A percentile compares a stretch with the other conserved stretches of the same genome.
These are phyloP conservation scores for Aristolochia californica DNA, from an alignment of 164 flowering plant species.

Conservation along the genomic window DNA sequence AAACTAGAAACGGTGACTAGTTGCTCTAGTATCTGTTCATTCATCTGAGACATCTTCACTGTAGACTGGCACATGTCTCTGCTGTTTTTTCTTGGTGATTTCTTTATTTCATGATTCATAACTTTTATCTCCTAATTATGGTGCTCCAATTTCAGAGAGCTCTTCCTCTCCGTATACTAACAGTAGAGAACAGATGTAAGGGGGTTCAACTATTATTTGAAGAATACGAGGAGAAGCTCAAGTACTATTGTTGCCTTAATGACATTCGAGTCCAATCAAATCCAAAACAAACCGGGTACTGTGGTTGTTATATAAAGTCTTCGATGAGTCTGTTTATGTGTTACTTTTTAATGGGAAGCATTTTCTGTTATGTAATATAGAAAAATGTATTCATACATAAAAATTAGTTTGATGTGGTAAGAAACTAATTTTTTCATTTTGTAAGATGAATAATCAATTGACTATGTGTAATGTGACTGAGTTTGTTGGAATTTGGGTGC, in stretches of 20 bases:
- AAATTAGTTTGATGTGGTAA: not conserved
- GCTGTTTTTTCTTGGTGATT: too few relatives aligned
- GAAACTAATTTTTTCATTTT: not conserved
- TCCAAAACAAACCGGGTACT: constrained; percentile 70
- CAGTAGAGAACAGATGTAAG: constrained; percentile 56
- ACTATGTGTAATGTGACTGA: too few relatives aligned
- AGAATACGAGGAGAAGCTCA: constrained; percentile 61
- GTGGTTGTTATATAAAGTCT: too few relatives aligned
- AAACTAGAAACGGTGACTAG: too few relatives aligned
- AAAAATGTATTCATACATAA: not conserved
- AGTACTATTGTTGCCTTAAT: constrained; percentile 46
- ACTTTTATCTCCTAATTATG: too few relatives aligned
- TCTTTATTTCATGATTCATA: too few relatives aligned
- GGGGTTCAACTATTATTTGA: constrained; percentile 72
- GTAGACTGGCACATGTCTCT: not conserved
- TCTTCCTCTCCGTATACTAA: constrained; percentile 60
- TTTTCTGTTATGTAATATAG: not conserved
- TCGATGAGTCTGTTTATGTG: too few relatives aligned
- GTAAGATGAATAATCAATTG: not conserved
- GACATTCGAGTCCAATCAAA: constrained; percentile 64
- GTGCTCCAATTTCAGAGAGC: constrained; percentile 39
- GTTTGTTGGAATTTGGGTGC: too few relatives aligned
- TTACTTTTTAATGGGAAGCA: not conserved
- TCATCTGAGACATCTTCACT: not conserved
- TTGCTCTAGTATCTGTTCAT: too few relatives aligned